Evolutionary conservation across 2,329 filamentous ascomycete genomes (phyloP), one percentile per base, ranked within the genome.

Genomic region (Alternaria novae-zelandiae): DNA sequence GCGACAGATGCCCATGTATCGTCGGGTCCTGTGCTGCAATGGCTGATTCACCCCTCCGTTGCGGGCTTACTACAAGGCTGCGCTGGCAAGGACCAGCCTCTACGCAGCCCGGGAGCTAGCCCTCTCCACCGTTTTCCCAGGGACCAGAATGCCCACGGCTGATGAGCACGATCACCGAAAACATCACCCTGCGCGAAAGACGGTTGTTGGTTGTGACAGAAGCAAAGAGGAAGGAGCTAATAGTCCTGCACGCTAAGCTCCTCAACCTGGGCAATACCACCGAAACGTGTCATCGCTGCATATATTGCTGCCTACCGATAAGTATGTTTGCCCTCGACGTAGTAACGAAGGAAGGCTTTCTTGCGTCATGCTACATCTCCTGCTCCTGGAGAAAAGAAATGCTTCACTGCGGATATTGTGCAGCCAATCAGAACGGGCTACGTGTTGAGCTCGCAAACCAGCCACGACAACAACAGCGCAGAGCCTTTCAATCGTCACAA

Each of bases 361-460:
- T 54, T 56, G 50, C 59, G 43, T 65, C 59, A 54, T 32, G 49
- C n/a, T 57, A 43, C 61, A 62, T 26, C 36, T 32, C 45, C 28
- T 46, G 20, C 25, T 44, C 61, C 50, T 25, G 47, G 28, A 36
- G 23, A 41, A 43, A 26, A 58, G 47, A 46, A 54, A 50, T 68
- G 66, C 65, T 64, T 68, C 66, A 65, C 68, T 64, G 45, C 54
- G 32, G 49, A 54, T 49, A 47, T 30, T 54, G 59, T 51, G 50
- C 59, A 61, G 45, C 75, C 74, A 78, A 78, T 78, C 65, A 74
- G 47, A 56, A 45, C 32, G 7, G 30, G 43, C 65, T 75, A 78
- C 75, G 75, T 78, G 75, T 66, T 77, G 61, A 46, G 53, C 36
- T 59, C 53, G 61, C 54, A 63, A 63, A 63, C 46, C 51, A 71